phyloP scores from a whole-genome alignment of 257 asterid genomes.

The Penstemon newberryi region DNA sequence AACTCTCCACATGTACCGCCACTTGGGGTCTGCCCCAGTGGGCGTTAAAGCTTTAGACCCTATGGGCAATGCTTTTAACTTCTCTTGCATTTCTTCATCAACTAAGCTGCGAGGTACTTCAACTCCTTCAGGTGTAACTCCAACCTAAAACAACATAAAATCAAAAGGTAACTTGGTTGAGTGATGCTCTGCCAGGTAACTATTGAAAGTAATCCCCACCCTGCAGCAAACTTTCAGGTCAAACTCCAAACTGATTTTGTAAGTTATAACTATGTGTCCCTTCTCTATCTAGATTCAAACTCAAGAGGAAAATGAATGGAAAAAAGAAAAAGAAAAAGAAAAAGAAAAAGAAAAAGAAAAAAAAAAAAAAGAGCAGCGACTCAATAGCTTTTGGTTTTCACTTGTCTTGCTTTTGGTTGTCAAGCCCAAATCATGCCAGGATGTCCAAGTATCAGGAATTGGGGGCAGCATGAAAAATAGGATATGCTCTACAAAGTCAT shows the following conservation, averaged over 20 bases:
- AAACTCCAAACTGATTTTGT: conserved; percentile 5
- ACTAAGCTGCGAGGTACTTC: conserved; percentile 97
- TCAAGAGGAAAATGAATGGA: background rate
- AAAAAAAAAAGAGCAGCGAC: too few relatives aligned
- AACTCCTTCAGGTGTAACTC: conserved; percentile 98
- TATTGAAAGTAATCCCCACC: conserved; percentile 2
- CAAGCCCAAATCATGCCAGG: too few relatives aligned
- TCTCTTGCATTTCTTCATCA: conserved; percentile 84
- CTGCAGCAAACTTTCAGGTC: conserved; percentile 16
- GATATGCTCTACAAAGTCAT: too few relatives aligned
- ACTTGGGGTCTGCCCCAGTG: conserved; percentile 90
- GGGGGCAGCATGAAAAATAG: too few relatives aligned
- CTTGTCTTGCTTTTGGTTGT: too few relatives aligned
- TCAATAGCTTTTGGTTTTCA: too few relatives aligned
- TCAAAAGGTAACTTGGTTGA: background rate
- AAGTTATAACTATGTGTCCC: background rate
- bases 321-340: too few relatives aligned
- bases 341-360: too few relatives aligned
- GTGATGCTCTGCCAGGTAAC: conserved; percentile 17
- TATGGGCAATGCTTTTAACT: conserved; percentile 63
- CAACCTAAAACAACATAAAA: conserved; percentile 58
- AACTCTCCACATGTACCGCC: conserved; percentile 99
- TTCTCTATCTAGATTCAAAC: conserved; percentile 15
- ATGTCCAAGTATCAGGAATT: too few relatives aligned
- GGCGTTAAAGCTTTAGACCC: conserved; percentile 70